Percentiles rank a stretch among this genome's conserved stretches.
These are phyloP conservation scores for Microthyrium microscopicum DNA, from an alignment of 2,329 filamentous ascomycete species.

Conservation along the genomic window DNA sequence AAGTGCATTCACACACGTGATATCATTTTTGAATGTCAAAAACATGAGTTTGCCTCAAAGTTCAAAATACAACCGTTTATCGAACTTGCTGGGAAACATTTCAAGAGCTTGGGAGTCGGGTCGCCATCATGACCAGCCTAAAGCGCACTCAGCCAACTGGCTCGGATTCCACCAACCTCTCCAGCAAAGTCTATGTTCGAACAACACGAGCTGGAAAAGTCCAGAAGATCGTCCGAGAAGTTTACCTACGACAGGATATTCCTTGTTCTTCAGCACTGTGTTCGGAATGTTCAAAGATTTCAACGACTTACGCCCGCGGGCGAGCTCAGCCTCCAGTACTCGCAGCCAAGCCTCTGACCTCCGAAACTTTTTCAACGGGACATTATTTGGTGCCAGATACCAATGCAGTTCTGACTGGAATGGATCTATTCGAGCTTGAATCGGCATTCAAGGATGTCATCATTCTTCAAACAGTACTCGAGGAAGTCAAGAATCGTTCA, in stretches of 20 bases:
- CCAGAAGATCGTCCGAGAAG: constrained; percentile 93
- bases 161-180: constrained; percentile 53
- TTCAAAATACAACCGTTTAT: too few relatives aligned
- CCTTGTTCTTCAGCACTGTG: constrained; percentile 91
- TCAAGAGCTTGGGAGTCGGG: too few relatives aligned
- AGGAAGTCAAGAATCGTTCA: constrained; percentile 88
- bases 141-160: constrained; percentile 40
- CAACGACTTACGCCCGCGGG: constrained; percentile 61
- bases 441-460: constrained; percentile 93
- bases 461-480: constrained; percentile 85
- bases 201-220: constrained; percentile 94
- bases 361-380: constrained; percentile 64
- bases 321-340: constrained; percentile 76
- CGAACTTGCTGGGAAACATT: too few relatives aligned
- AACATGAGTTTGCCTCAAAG: too few relatives aligned
- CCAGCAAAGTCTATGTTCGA: constrained; percentile 88
- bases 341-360: constrained; percentile 73
- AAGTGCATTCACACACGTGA: too few relatives aligned
- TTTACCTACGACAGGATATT: constrained; percentile 92
- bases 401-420: constrained; percentile 84
- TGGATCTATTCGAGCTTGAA: constrained; percentile 91
- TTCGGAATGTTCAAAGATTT: constrained; percentile 55
- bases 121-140: constrained; percentile 41
- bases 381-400: constrained; percentile 95
- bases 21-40: too few relatives aligned